Base-by-base conservation (phyloP, 176 grass and related monocot genomes). In the Triticum timopheevii region DNA sequence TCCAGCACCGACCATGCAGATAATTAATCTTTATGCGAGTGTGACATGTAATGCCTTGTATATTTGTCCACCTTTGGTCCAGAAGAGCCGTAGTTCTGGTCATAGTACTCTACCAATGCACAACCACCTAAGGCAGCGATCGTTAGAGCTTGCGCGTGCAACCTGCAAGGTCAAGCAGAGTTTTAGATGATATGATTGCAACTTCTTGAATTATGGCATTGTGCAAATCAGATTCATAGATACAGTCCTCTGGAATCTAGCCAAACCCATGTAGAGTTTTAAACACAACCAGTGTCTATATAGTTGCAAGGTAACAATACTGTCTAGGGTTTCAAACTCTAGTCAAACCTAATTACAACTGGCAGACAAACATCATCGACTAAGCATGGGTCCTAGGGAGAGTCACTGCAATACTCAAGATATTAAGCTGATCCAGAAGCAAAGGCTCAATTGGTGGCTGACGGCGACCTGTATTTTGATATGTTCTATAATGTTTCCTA, bases 41-140 rank as follows among this genome's bases (percentile, higher is more conserved):
- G 92, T 28, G 90, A 67, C n/a, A 98, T 33, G 56, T 94, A 88
- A 66, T 96, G 94, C 65, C 88, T 90, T 78, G 85, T 61, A 78
- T 98, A 93, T 59, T 94, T 93, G 77, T 93, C 88, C 72, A 88
- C 88, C 82, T 93, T 96, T 8, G 94, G 83, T 61, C 68, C 89
- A 42, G 91, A 74, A 58, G 90, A 86, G 50, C 92, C 88, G 50
- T 90, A 90, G 47, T 95, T 91, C 25, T 85, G 80, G 16, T 98
- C 97, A 34, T 94, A 98, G 85, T 96, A 94, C 80, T 98, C 97
- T 10, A 98, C 97, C 6, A 94, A 76, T 61, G 87, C 97, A 86
- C 92, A 95, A 82, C 92, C 90, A 82, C 90, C 80, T 38, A 98
- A 73, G 36, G 94, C 97, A 81, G 90, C 97, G 13, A 98, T 7